Conservation (phyloP, 2,329 filamentous ascomycete species). For the Sarocladium strictum region DNA sequence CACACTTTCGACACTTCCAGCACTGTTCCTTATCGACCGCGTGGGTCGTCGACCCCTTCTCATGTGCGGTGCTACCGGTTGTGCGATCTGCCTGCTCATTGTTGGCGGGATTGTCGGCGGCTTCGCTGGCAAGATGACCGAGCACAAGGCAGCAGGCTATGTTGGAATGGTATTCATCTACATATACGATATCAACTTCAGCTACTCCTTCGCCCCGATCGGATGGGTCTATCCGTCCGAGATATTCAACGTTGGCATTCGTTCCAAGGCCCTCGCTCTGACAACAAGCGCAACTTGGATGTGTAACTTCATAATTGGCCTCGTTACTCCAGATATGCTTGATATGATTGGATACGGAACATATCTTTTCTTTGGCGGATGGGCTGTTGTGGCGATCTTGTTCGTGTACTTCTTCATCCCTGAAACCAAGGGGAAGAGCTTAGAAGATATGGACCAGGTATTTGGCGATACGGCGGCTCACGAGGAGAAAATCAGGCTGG, state of each 20-base stretch:
- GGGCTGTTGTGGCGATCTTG: slow-evolving; percentile 40
- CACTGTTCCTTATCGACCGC: slow-evolving; percentile 45
- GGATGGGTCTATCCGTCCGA: slow-evolving; percentile 62
- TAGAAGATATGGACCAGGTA: slow-evolving; percentile 50
- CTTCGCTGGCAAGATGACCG: slow-evolving; percentile 31
- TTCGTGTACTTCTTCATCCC: slow-evolving; percentile 52
- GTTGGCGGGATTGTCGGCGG: slow-evolving; percentile 44
- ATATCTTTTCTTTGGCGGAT: slow-evolving; percentile 56
- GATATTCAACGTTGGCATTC: slow-evolving; percentile 51
- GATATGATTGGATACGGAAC: slow-evolving; percentile 44
- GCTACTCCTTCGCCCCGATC: slow-evolving; percentile 56
- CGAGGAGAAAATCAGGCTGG: slow-evolving; percentile 26
- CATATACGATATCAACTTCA: slow-evolving; percentile 57
- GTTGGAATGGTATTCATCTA: slow-evolving; percentile 61
- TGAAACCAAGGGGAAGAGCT: slow-evolving; percentile 48
- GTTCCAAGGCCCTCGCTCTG: slow-evolving; percentile 55
- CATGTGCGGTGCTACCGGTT: slow-evolving; percentile 56
- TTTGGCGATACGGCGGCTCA: slow-evolving; percentile 33
- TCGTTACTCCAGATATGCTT: slow-evolving; percentile 41
- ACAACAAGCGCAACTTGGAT: slow-evolving; percentile 43
- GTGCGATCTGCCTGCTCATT: slow-evolving; percentile 52
- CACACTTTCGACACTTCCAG: slow-evolving; percentile 36
- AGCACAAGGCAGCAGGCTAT: slow-evolving; percentile 35
- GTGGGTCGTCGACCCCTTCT: slow-evolving; percentile 58
- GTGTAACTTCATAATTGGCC: slow-evolving; percentile 30